phyloP scores from a whole-genome alignment of 257 asterid genomes.

The Solanum tarijense region DNA sequence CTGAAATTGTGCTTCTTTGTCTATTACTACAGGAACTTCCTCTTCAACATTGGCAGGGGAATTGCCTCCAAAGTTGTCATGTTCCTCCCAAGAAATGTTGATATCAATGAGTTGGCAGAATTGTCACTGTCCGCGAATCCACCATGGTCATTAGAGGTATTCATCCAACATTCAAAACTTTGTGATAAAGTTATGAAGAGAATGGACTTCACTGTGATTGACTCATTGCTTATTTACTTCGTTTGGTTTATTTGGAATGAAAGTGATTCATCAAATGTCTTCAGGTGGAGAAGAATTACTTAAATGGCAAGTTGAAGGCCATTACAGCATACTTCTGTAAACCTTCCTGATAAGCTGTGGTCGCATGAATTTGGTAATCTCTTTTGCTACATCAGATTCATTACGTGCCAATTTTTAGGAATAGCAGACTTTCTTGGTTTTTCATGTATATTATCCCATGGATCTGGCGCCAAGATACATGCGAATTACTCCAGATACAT shows the following conservation, averaged over 20 bases:
- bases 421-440: no score
- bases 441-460: no score
- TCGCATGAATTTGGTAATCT: background rate
- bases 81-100: conserved; percentile 85
- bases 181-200: background rate
- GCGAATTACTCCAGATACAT: no score
- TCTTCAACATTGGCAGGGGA: conserved; percentile 43
- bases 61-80: conserved; percentile 70
- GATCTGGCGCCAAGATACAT: no score
- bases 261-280: background rate
- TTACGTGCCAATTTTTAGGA: no score
- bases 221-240: background rate
- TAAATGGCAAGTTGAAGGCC: conserved; percentile 73
- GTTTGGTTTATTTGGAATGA: background rate
- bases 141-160: conserved; percentile 91
- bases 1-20: conserved; percentile 6
- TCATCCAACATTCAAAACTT: background rate
- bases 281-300: conserved; percentile 82
- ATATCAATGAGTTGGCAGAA: conserved; percentile 69
- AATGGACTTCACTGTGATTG: background rate
- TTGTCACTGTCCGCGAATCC: conserved; percentile 55
- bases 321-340: conserved; percentile 41
- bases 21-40: conserved; percentile 31
- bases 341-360: background rate
- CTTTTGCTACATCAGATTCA: background rate